Evolutionary conservation across 371 early-diverging fungal genomes (phyloP).

Genomic region (Mucor velutinosus): DNA sequence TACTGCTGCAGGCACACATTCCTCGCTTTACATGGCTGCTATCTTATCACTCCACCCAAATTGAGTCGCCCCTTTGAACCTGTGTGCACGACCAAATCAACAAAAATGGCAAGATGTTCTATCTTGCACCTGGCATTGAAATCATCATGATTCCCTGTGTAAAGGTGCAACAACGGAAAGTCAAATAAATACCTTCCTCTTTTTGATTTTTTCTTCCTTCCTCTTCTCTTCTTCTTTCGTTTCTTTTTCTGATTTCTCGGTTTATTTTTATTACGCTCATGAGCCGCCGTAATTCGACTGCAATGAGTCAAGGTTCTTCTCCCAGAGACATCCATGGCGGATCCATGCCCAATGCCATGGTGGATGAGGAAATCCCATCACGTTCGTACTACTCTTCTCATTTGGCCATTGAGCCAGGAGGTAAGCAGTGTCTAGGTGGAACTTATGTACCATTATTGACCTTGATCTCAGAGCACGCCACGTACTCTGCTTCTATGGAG

Average conservation of each 20-base stretch:
- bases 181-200: background rate
- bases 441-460: no score
- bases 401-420: slow-evolving; percentile 31
- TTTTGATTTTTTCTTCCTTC: background rate
- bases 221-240: background rate
- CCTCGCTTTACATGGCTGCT: no score
- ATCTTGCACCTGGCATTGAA: background rate
- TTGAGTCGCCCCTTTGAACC: background rate
- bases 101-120: no score
- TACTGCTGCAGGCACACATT: no score
- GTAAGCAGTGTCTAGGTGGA: no score
- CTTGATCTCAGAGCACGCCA: slow-evolving; percentile 10
- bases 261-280: background rate
- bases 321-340: slow-evolving; percentile 24
- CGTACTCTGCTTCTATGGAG: slow-evolving; percentile 51
- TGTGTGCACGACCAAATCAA: background rate
- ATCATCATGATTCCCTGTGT: background rate
- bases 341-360: slow-evolving; percentile 8
- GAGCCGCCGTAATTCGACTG: slow-evolving; percentile 1
- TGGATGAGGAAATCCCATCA: slow-evolving; percentile 45
- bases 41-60: background rate
- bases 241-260: background rate
- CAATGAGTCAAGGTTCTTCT: slow-evolving; percentile 5
- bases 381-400: slow-evolving; percentile 53
- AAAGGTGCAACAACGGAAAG: background rate